A percentile compares a stretch with the other conserved stretches of the same genome.
phyloP scores from a whole-genome alignment of 2,329 filamentous ascomycete species.

The Fusarium napiforme region DNA sequence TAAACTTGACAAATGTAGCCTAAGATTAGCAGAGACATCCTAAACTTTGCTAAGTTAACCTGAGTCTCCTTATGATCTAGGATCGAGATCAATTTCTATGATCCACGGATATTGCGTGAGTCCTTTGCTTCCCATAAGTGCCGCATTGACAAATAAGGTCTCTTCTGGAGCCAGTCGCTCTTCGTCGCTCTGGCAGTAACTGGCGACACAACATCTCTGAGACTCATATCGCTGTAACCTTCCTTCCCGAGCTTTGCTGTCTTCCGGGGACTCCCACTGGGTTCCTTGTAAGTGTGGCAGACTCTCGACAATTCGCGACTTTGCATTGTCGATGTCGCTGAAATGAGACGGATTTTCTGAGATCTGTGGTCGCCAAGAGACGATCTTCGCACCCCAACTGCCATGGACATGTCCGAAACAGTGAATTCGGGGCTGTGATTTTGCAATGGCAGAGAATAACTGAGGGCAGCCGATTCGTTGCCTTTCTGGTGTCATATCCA shows the following conservation, averaged over 20 bases:
- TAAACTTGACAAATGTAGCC: too few relatives aligned
- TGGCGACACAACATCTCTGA: conserved; percentile 15
- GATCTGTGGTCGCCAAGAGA: conserved; percentile 56
- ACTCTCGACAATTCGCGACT: conserved; percentile 52
- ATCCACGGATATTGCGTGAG: conserved; percentile 26
- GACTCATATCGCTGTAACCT: not conserved
- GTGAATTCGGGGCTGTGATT: conserved; percentile 47
- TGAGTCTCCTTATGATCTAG: too few relatives aligned
- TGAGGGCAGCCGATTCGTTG: conserved; percentile 47
- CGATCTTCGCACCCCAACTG: conserved; percentile 54
- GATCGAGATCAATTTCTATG: conserved; percentile 9
- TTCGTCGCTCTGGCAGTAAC: conserved; percentile 2
- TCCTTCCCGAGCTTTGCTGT: not conserved
- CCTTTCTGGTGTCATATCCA: conserved; percentile 51
- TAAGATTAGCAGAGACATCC: too few relatives aligned
- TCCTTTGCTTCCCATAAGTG: not conserved
- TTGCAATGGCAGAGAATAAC: conserved; percentile 47
- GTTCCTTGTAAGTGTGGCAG: conserved; percentile 32
- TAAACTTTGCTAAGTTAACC: too few relatives aligned
- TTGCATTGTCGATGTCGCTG: conserved; percentile 59
- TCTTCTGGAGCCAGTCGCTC: not conserved
- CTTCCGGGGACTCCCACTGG: not conserved
- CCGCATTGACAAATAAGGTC: conserved; percentile 36
- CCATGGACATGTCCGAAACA: conserved; percentile 52
- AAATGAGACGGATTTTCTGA: conserved; percentile 54